phyloP scores from a whole-genome alignment of 2,329 filamentous ascomycete genomes.

The Pseudogymnoascus sp. region DNA sequence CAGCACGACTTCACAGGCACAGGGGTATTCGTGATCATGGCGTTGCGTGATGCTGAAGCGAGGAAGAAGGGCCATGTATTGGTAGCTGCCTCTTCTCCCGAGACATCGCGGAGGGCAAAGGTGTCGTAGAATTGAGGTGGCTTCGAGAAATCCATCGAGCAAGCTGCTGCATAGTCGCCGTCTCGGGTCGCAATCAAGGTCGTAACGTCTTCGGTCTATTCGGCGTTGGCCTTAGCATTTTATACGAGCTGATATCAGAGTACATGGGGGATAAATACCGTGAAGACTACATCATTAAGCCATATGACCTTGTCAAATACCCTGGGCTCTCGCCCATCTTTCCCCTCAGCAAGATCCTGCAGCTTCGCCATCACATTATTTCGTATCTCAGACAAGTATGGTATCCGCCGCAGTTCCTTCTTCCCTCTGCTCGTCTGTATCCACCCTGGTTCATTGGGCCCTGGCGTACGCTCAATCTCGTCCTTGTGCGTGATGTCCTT shows the following conservation, averaged over 20 bases:
- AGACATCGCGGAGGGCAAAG: conserved; percentile 49
- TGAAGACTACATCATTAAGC: conserved; percentile 56
- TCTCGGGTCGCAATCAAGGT: conserved; percentile 47
- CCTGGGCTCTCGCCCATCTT: conserved; percentile 35
- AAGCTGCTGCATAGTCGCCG: conserved; percentile 53
- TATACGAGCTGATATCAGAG: neutral
- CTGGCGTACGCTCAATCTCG: conserved; percentile 38
- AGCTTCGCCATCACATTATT: conserved; percentile 57
- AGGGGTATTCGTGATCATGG: conserved; percentile 41
- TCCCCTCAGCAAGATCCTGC: conserved; percentile 33
- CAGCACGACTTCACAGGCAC: conserved; percentile 48
- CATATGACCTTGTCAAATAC: conserved; percentile 50
- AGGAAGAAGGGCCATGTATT: conserved; percentile 53
- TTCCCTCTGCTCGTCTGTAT: conserved; percentile 46
- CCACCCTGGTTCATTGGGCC: conserved; percentile 48
- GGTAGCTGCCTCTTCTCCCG: conserved; percentile 42
- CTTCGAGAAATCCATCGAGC: conserved; percentile 50
- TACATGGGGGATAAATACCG: conserved; percentile 32
- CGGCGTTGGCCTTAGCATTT: neutral
- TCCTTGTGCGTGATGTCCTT: conserved; percentile 52
- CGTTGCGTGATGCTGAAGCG: conserved; percentile 40
- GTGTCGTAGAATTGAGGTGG: conserved; percentile 52
- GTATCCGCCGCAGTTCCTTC: conserved; percentile 55
- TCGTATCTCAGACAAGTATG: conserved; percentile 55
- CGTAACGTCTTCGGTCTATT: conserved; percentile 46